phyloP scores from a whole-genome alignment of 2,329 filamentous ascomycete species.

The Sporothrix dimorphospora region DNA sequence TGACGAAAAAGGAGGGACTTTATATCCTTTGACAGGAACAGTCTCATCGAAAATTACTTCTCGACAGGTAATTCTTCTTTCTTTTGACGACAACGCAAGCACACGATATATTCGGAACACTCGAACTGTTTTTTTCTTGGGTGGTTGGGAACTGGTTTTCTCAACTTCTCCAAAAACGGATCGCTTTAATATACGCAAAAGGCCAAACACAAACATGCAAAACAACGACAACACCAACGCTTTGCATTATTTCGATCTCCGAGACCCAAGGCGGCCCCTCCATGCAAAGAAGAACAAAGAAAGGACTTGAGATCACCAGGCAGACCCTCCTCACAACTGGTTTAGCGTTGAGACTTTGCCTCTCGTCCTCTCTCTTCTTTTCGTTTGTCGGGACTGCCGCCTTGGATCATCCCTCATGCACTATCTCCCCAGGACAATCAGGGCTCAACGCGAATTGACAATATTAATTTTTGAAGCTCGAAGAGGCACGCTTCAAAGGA shows the following conservation, averaged over 20 bases:
- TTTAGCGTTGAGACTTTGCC: slow-evolving; percentile 5
- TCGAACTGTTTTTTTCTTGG: not conserved
- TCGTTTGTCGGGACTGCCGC: not conserved
- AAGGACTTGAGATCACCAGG: not conserved
- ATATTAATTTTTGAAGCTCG: slow-evolving; percentile 23
- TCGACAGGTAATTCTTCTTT: not conserved
- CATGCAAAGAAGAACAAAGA: not conserved
- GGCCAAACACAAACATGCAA: slow-evolving; percentile 15
- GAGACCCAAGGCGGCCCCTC: not conserved
- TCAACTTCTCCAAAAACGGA: not conserved
- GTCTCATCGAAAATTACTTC: not conserved
- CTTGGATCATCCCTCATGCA: not conserved
- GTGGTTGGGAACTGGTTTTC: slow-evolving; percentile 8
- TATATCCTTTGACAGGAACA: slow-evolving; percentile 29
- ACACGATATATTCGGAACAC: slow-evolving; percentile 25
- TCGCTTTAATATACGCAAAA: slow-evolving; percentile 9
- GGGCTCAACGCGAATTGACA: slow-evolving; percentile 15
- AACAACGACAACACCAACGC: not conserved
- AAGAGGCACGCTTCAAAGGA: slow-evolving; percentile 20
- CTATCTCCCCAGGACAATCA: not conserved
- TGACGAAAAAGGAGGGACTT: slow-evolving; percentile 20
- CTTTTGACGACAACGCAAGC: slow-evolving; percentile 18
- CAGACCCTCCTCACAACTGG: slow-evolving; percentile 17
- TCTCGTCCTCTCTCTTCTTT: not conserved
- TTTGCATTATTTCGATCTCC: not conserved